Evolutionary conservation across 2,329 filamentous ascomycete species (phyloP), one percentile per base, ranked within the genome.

Genomic region (Mollisia scopiformis): DNA sequence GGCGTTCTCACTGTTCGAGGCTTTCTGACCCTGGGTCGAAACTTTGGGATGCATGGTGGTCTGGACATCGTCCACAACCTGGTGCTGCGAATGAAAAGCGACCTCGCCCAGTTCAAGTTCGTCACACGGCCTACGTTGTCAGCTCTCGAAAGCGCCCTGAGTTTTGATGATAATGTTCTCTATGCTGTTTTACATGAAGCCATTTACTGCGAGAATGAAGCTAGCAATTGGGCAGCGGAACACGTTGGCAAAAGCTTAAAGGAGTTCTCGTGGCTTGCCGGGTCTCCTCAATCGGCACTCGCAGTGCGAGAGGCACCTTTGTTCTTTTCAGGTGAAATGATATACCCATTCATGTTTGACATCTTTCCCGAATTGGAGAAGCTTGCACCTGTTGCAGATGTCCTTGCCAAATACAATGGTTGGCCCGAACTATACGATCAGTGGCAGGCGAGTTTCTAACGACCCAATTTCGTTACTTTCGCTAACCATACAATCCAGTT

Each of bases 321-420:
- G 23, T 90, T 84, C 75, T 96, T 97, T 77, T 92, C 91, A 0
- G 93, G 93, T 62, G 94, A 98, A 78, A 97, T 97, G 92, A 85
- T 97, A 54, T 97, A 88, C 74, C 89, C 90, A 0, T 89, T 91
- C 75, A 90, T 93, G 82, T 93, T 97, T 67, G 86, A 93, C 37
- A 88, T 88, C 16, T 94, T 92, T 71, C 80, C 86, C 0, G 92
- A 96, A 74, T 84, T 98, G 21, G 78, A 78, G n/a, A 79, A 85
- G 59, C 76, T 98, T 50, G 84, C 83, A 57, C 79, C 85, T 11
- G 88, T 87, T 0, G 92, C 92, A 0, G 79, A 93, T 8, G 80
- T 87, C 23, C 80, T 97, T 27, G 93, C 93, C 0, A 71, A 79
- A 0, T 84, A 84, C 47, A 75, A 82, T 4, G 83, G 88, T 63